Percentiles rank a stretch among this genome's conserved stretches.
These are phyloP conservation scores for Lumnitzera racemosa DNA, from an alignment of 345 rosid species.

Conservation along the genomic window DNA sequence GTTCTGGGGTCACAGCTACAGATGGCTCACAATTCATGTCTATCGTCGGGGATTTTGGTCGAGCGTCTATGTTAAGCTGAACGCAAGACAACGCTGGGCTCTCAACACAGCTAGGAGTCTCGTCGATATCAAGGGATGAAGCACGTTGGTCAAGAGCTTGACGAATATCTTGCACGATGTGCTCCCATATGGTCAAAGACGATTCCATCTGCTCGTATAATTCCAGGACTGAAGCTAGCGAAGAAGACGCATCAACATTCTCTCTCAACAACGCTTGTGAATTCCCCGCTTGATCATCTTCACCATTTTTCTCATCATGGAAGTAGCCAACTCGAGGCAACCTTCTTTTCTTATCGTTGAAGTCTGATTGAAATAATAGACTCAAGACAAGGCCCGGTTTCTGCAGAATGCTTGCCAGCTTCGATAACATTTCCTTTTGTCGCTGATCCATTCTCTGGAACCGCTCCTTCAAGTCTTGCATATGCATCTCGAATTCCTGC, in stretches of 20 bases:
- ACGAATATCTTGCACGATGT: conserved; percentile 29
- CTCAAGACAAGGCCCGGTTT: conserved; percentile 59
- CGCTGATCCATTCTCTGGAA: conserved; percentile 49
- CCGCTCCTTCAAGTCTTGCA: conserved; percentile 49
- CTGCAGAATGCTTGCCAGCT: conserved; percentile 42
- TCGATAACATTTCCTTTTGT: conserved; percentile 51
- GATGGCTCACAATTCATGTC: conserved; percentile 79
- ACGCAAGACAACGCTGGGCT: conserved; percentile 51
- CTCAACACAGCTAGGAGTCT: conserved; percentile 63
- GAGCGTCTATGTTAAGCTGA: conserved; percentile 38
- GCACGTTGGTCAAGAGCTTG: conserved; percentile 20
- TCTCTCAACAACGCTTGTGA: conserved; percentile 28
- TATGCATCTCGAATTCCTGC: conserved; percentile 47
- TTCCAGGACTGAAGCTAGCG: conserved; percentile 34
- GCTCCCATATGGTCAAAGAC: conserved; percentile 67
- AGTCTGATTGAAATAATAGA: conserved; percentile 43
- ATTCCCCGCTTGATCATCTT: conserved; percentile 29
- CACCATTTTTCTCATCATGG: conserved; percentile 26
- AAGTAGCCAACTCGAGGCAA: conserved; percentile 42
- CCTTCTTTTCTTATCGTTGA: conserved; percentile 61
- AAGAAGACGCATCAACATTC: conserved; percentile 22
- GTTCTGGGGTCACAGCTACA: conserved; percentile 1
- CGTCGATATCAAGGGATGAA: conserved; percentile 52
- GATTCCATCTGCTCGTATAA: conserved; percentile 58
- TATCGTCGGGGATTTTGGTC: conserved; percentile 52